A percentile compares a stretch with the other conserved stretches of the same genome.
Conservation (phyloP, 108 stramenopile genomes). For the Conticribra weissflogii region DNA sequence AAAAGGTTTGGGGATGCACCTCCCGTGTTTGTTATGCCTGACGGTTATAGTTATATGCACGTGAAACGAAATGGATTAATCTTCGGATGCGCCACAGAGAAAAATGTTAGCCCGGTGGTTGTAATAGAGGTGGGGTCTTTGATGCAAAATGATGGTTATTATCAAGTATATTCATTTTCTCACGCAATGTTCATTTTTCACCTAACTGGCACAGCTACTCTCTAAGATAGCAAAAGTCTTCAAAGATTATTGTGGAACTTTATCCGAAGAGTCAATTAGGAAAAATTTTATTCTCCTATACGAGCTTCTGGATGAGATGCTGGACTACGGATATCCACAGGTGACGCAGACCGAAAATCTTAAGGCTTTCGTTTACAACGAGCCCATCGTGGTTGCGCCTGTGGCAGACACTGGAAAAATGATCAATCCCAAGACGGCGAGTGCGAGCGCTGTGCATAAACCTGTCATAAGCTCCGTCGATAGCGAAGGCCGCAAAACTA, state of each 20-base stretch:
- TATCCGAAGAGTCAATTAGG: constrained; percentile 97
- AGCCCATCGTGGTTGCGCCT: constrained; percentile 92
- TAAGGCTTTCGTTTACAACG: constrained; percentile 98
- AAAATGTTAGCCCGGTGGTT: constrained; percentile 84
- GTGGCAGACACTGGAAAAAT: constrained; percentile 82
- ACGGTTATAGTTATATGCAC: constrained; percentile 94
- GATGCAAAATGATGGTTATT: background rate
- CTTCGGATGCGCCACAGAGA: constrained; percentile 94
- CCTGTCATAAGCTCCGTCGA: constrained; percentile 91
- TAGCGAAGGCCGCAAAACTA: constrained; percentile 68
- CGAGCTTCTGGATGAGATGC: constrained; percentile 99
- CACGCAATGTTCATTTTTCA: background rate
- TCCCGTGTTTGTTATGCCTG: constrained; percentile 89
- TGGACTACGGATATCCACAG: constrained; percentile 99
- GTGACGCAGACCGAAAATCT: constrained; percentile 96
- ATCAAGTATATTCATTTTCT: background rate
- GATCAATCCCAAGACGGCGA: constrained; percentile 96
- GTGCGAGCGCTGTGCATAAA: constrained; percentile 94
- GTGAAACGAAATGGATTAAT: constrained; percentile 96
- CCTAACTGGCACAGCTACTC: constrained; percentile 74
- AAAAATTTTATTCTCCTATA: constrained; percentile 99
- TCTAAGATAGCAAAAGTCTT: constrained; percentile 97
- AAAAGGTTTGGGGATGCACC: constrained; percentile 84
- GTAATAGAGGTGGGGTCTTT: constrained; percentile 73
- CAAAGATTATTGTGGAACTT: constrained; percentile 99